Percentiles rank a stretch among this genome's conserved stretches.
Evolutionary conservation across 169 alveolate genomes (phyloP).

Genomic region (Eimeria necatrix): DNA sequence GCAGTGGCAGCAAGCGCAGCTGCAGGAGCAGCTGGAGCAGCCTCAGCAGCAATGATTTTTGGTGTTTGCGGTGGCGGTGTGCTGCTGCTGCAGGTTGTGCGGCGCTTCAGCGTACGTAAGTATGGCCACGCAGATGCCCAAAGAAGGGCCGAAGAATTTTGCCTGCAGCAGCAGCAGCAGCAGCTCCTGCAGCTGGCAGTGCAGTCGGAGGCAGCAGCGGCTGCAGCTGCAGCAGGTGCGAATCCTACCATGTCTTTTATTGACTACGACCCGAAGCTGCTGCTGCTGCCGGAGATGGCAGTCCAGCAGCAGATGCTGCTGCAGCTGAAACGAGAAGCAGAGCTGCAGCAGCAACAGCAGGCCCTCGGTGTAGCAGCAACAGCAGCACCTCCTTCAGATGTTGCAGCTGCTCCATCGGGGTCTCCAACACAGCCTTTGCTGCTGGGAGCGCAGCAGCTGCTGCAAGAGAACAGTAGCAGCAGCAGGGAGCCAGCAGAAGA

Average conservation of each 20-base stretch:
- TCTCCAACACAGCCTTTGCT: slow-evolving; percentile 13
- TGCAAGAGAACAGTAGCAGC: slow-evolving; percentile 35
- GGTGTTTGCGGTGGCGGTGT: not conserved
- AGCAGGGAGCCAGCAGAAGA: slow-evolving; percentile 29
- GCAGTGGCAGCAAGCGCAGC: not conserved
- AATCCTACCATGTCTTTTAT: not conserved
- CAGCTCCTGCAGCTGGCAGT: not conserved
- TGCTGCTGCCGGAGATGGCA: slow-evolving; percentile 21
- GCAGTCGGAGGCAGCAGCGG: not conserved
- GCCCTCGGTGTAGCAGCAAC: not conserved
- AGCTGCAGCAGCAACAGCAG: slow-evolving; percentile 23
- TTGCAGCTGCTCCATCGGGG: not conserved
- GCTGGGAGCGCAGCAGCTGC: slow-evolving; percentile 55
- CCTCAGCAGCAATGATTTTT: not conserved
- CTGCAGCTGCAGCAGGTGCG: slow-evolving; percentile 15
- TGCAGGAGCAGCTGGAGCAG: not conserved
- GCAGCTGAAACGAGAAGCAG: slow-evolving; percentile 54
- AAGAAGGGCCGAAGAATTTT: slow-evolving; percentile 43
- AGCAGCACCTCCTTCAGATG: not conserved
- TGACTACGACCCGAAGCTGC: slow-evolving; percentile 42
- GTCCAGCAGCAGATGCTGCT: slow-evolving; percentile 50
- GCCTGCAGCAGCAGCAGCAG: slow-evolving; percentile 64
- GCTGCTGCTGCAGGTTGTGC: slow-evolving; percentile 18
- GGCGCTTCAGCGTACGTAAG: slow-evolving; percentile 50
- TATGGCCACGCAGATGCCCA: slow-evolving; percentile 60